Evolutionary conservation across 2,329 filamentous ascomycete species (phyloP).

Genomic region (Fusarium pseudoanthophilum): DNA sequence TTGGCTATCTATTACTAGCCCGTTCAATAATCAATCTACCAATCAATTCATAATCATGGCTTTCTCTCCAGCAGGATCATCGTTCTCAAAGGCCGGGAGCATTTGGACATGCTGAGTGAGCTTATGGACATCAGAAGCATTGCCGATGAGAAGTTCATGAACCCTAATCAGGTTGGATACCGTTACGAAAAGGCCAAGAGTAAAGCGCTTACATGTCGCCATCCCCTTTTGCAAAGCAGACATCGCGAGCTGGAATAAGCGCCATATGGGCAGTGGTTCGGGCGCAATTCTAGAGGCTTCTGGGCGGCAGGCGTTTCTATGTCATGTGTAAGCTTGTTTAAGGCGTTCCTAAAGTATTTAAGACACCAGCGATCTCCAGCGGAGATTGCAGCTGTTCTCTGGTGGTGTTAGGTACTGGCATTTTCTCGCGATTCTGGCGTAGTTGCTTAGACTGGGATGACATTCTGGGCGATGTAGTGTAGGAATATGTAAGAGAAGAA

Average conservation of each 20-base stretch:
- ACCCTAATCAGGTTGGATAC: background rate
- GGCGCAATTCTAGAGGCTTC: background rate
- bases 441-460: background rate
- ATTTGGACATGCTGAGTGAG: background rate
- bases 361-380: background rate
- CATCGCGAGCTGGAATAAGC: background rate
- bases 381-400: background rate
- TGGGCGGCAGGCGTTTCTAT: background rate
- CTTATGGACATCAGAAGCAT: background rate
- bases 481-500: background rate
- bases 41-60: slow-evolving; percentile 59
- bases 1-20: background rate
- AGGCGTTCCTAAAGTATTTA: background rate
- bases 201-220: background rate
- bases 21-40: background rate
- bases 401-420: background rate
- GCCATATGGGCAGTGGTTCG: background rate
- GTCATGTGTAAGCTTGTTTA: background rate
- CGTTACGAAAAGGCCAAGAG: background rate
- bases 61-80: slow-evolving; percentile 24
- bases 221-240: background rate
- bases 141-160: background rate
- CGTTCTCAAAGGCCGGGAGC: background rate
- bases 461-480: background rate
- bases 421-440: background rate